Conservation (phyloP, 1,284 basidiomycete genomes). For the Cryptococcus sp. region DNA sequence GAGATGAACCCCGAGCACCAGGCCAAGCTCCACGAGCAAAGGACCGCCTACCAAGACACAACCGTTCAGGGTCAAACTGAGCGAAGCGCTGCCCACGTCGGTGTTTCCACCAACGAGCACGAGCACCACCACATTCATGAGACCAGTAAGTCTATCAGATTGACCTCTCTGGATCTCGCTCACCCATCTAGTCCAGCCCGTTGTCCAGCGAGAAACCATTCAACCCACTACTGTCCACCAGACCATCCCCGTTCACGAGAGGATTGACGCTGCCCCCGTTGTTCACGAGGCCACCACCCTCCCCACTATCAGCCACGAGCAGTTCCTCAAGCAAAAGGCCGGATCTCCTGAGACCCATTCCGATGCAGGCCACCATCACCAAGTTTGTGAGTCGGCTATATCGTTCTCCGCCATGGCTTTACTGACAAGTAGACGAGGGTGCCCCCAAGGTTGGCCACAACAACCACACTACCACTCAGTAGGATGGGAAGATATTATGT, state of each 20-base stretch:
- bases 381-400: constrained; percentile 33
- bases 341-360: constrained; percentile 10
- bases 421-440: not conserved
- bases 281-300: constrained; percentile 40
- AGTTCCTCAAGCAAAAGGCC: constrained; percentile 40
- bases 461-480: too few species aligned
- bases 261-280: constrained; percentile 43
- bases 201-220: constrained; percentile 46
- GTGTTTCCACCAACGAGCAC: constrained; percentile 39
- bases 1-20: constrained; percentile 47
- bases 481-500: too few species aligned
- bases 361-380: constrained; percentile 38
- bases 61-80: constrained; percentile 26
- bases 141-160: constrained; percentile 20
- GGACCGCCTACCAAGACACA: constrained; percentile 31
- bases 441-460: not conserved
- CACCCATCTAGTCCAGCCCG: constrained; percentile 36
- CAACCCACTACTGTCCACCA: constrained; percentile 45
- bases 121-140: constrained; percentile 48
- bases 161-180: not conserved
- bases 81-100: constrained; percentile 26
- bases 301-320: constrained; percentile 36
- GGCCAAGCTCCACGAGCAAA: constrained; percentile 41
- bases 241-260: constrained; percentile 42
- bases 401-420: not conserved